Percentiles rank a stretch among this genome's conserved stretches.
Conservation (phyloP, 2,329 filamentous ascomycete species). For the Penicillium palitans region DNA sequence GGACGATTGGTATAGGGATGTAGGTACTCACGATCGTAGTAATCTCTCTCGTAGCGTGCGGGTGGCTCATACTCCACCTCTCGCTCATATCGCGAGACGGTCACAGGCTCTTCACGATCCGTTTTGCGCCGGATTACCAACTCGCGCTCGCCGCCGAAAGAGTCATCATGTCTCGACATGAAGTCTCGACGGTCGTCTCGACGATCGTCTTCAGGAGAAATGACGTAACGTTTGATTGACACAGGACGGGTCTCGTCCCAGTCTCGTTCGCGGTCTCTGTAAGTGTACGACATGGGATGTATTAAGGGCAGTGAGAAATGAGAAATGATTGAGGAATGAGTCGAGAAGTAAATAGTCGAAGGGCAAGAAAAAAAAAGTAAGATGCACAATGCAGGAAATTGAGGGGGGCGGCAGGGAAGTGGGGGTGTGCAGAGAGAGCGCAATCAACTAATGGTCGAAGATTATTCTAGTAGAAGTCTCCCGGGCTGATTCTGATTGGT, state of each 20-base stretch:
- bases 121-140: constrained; percentile 47
- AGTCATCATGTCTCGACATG: constrained; percentile 28
- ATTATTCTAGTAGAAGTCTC: constrained; percentile 12
- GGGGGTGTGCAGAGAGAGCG: constrained; percentile 17
- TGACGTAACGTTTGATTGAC: constrained; percentile 59
- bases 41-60: constrained; percentile 44
- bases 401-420: constrained; percentile 26
- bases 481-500: constrained; percentile 17
- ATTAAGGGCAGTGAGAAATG: constrained; percentile 15
- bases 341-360: not conserved
- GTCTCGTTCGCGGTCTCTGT: constrained; percentile 43
- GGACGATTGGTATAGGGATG: constrained; percentile 49
- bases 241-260: constrained; percentile 47
- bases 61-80: constrained; percentile 46
- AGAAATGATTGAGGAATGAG: constrained; percentile 11
- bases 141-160: constrained; percentile 40
- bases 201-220: constrained; percentile 45
- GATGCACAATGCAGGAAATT: constrained; percentile 20
- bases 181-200: constrained; percentile 42
- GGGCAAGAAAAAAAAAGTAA: constrained; percentile 5
- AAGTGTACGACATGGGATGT: constrained; percentile 38
- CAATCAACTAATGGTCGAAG: constrained; percentile 21
- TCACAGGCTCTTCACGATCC: constrained; percentile 46
- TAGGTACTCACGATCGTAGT: constrained; percentile 46
- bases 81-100: constrained; percentile 52